phyloP scores from a whole-genome alignment of 2,329 filamentous ascomycete species.

The Annulohypoxylon truncatum region DNA sequence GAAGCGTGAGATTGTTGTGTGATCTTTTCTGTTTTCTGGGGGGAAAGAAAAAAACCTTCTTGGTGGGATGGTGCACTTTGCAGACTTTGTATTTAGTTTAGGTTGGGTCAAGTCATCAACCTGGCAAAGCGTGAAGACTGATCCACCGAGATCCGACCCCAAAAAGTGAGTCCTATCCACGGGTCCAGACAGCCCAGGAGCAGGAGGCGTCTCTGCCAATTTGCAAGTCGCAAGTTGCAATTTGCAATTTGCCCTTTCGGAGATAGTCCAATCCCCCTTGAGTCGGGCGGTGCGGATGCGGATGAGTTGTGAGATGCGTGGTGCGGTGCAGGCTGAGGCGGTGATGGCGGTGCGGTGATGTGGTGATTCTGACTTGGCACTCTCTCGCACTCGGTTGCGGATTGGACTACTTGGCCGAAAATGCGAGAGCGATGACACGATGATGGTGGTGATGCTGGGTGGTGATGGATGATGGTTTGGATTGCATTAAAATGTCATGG shows the following conservation, averaged over 20 bases:
- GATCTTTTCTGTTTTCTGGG: slow-evolving; percentile 19
- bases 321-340: background rate
- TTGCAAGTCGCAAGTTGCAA: too few species aligned
- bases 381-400: background rate
- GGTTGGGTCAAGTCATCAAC: slow-evolving; percentile 41
- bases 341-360: slow-evolving; percentile 19
- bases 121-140: slow-evolving; percentile 40
- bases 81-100: slow-evolving; percentile 39
- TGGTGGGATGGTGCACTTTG: slow-evolving; percentile 41
- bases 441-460: slow-evolving; percentile 43
- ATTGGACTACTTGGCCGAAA: slow-evolving; percentile 6
- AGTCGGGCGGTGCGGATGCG: slow-evolving; percentile 27
- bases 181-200: background rate
- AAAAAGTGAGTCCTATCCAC: slow-evolving; percentile 28
- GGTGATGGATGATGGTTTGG: slow-evolving; percentile 34
- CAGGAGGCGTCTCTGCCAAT: slow-evolving; percentile 16
- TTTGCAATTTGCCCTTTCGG: slow-evolving; percentile 22
- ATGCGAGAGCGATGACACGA: slow-evolving; percentile 30
- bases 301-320: background rate
- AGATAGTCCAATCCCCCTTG: slow-evolving; percentile 23
- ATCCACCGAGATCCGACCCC: slow-evolving; percentile 42
- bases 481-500: slow-evolving; percentile 27
- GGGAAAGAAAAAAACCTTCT: slow-evolving; percentile 24
- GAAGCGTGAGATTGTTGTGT: slow-evolving; percentile 30
- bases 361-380: slow-evolving; percentile 38